Percentiles rank a stretch among this genome's conserved stretches.
Conservation (phyloP, 306 rosid genomes). For the Sicyos baderoa region DNA sequence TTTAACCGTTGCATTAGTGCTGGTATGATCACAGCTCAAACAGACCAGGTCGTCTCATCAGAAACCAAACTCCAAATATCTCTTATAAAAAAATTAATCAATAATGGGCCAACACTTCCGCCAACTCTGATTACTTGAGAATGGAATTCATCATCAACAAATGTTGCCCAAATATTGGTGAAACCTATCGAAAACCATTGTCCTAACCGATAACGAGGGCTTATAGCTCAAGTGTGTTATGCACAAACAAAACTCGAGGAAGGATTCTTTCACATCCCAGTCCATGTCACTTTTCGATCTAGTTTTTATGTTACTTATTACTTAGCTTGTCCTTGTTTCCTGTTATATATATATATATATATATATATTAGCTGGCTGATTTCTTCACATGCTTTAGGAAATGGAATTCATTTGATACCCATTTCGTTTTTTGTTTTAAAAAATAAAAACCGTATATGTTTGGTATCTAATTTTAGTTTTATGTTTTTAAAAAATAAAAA, state of each 20-base stretch:
- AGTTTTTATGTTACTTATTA: too few relatives aligned
- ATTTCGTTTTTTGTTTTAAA: not conserved
- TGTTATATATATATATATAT: too few relatives aligned
- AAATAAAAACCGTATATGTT: not conserved
- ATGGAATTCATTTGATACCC: not conserved
- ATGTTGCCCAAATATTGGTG: too few relatives aligned
- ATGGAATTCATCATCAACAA: not conserved
- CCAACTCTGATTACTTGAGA: not conserved
- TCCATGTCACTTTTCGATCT: too few relatives aligned
- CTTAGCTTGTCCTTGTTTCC: too few relatives aligned
- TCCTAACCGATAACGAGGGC: not conserved
- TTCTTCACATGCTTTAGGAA: slow-evolving; percentile 5
- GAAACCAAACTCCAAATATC: not conserved
- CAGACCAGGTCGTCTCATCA: not conserved
- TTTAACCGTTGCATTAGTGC: too few relatives aligned
- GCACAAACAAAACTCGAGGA: not conserved
- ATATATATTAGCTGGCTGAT: not conserved
- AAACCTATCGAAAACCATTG: too few relatives aligned
- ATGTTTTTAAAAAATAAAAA: too few relatives aligned
- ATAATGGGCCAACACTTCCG: not conserved
- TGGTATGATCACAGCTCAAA: not conserved
- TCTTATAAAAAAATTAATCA: not conserved
- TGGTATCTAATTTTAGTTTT: too few relatives aligned
- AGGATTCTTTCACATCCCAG: too few relatives aligned
- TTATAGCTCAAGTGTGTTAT: not conserved